Conservation (phyloP, 352 stramenopile genomes). For the Phytophthora rubi region DNA sequence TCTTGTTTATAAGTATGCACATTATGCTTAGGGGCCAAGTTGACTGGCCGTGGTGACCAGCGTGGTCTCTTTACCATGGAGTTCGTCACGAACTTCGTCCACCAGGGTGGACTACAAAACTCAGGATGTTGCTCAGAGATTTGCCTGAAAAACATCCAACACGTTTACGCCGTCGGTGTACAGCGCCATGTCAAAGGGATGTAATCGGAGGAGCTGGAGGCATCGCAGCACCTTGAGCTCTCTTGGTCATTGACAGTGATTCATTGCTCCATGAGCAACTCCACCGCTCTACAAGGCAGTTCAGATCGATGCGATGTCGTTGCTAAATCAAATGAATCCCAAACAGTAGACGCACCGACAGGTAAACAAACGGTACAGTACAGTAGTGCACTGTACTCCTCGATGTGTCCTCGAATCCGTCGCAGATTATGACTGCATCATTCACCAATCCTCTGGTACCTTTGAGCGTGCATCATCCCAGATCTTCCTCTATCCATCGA, state of each 20-base stretch:
- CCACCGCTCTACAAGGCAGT: background rate
- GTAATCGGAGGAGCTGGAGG: background rate
- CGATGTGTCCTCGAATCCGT: conserved; percentile 11
- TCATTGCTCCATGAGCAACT: background rate
- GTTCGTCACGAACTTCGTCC: background rate
- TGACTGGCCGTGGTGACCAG: no score
- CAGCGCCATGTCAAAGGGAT: background rate
- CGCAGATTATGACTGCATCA: conserved; percentile 22
- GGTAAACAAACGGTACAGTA: background rate
- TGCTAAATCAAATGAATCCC: background rate
- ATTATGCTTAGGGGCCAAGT: no score
- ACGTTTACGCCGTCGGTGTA: conserved; percentile 10
- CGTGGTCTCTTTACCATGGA: background rate
- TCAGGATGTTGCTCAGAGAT: conserved; percentile 1
- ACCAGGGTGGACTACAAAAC: conserved; percentile 4
- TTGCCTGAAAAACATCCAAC: conserved; percentile 4
- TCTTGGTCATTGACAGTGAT: background rate
- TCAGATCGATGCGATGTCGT: background rate
- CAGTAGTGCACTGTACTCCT: background rate
- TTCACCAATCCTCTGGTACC: background rate
- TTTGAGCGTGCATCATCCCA: conserved; percentile 17
- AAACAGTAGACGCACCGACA: background rate
- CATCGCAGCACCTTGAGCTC: background rate
- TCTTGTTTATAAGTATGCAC: no score
- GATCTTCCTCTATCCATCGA: conserved; percentile 5